Evolutionary conservation across 495 filamentous ascomycete genomes (phyloP).

Genomic region (Aspergillus saccharolyticus): DNA sequence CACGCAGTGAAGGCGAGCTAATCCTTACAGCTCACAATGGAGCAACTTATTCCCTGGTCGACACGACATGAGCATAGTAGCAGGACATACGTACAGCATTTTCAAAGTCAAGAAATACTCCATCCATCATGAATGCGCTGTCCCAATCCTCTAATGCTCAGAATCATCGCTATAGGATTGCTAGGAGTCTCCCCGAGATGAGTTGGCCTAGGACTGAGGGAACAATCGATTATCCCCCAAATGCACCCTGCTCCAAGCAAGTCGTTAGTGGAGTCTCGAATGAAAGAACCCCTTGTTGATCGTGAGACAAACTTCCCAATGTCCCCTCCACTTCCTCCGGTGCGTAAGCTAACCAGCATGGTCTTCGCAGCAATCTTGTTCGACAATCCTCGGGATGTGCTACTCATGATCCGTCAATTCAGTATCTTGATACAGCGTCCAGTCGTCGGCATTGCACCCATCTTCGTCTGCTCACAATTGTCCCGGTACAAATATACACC

Average conservation of each 20-base stretch:
- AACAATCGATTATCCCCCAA: too few relatives aligned
- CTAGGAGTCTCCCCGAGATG: conserved; percentile 72
- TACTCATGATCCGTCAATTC: conserved; percentile 67
- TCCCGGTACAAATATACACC: not conserved
- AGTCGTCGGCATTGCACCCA: conserved; percentile 73
- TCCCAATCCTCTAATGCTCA: not conserved
- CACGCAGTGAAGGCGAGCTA: not conserved
- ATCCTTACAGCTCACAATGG: conserved; percentile 53
- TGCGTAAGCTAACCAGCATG: not conserved
- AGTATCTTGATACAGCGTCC: conserved; percentile 63
- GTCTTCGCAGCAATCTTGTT: conserved; percentile 49
- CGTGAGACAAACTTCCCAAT: conserved; percentile 38
- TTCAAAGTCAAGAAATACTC: conserved; percentile 48
- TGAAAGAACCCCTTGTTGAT: conserved; percentile 60
- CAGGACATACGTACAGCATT: conserved; percentile 68
- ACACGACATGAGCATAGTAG: conserved; percentile 68
- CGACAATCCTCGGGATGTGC: conserved; percentile 69
- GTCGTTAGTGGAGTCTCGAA: conserved; percentile 64
- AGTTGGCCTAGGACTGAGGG: conserved; percentile 45
- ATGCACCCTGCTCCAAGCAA: conserved; percentile 59
- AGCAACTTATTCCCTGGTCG: conserved; percentile 64
- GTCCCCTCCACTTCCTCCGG: too few relatives aligned
- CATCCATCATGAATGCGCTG: not conserved
- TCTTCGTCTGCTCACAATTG: conserved; percentile 61
- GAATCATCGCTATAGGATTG: conserved; percentile 46